Conservation (phyloP, 768 basidiomycete genomes). For the Termitomyces sp. region DNA sequence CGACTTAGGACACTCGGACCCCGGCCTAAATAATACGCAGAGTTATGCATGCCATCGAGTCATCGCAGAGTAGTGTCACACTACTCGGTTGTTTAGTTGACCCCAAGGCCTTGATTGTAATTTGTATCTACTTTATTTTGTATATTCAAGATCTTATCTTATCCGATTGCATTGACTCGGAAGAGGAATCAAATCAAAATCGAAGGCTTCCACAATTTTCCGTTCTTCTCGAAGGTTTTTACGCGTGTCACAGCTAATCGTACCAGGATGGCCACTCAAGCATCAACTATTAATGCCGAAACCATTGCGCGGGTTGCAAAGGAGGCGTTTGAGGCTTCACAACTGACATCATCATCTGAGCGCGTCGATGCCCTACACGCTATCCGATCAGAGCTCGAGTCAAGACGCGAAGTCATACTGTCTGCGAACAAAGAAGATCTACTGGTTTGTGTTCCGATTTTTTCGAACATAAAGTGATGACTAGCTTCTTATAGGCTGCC, state of each 20-base stretch:
- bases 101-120: no score
- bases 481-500: conserved; percentile 50
- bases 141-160: background rate
- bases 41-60: no score
- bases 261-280: conserved; percentile 1
- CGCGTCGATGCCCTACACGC: conserved; percentile 66
- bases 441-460: conserved; percentile 38
- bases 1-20: no score
- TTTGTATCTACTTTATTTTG: no score
- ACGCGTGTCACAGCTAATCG: background rate
- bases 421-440: conserved; percentile 80
- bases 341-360: conserved; percentile 64
- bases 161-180: conserved; percentile 5
- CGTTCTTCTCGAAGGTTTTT: background rate
- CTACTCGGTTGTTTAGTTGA: no score
- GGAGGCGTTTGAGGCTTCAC: conserved; percentile 80
- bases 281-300: conserved; percentile 30
- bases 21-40: no score
- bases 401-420: conserved; percentile 63
- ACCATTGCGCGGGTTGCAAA: conserved; percentile 77
- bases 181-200: background rate
- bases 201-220: background rate
- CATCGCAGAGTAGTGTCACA: no score
- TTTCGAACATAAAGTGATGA: background rate
- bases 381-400: conserved; percentile 63